A percentile compares a stretch with the other conserved stretches of the same genome.
Evolutionary conservation across 495 filamentous ascomycete genomes (phyloP).

Genomic region (Xylaria telfairii): DNA sequence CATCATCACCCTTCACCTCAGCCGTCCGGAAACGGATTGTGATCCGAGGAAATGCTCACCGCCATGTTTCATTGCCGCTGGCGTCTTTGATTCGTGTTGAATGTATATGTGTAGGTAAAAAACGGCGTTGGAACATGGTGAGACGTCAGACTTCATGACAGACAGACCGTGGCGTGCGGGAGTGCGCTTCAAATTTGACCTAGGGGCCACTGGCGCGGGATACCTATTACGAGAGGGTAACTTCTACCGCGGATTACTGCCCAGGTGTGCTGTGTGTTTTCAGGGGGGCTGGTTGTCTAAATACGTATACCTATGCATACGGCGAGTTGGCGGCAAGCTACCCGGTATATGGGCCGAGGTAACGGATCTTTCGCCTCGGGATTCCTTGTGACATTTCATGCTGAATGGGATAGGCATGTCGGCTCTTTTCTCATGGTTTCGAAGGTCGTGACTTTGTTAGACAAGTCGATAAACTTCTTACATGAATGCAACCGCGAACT

Average conservation of each 20-base stretch:
- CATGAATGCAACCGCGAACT: not conserved
- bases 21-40: not conserved
- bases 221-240: not conserved
- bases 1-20: not conserved
- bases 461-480: not conserved
- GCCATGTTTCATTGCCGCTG: not conserved
- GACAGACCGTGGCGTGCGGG: not conserved
- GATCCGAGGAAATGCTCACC: not conserved
- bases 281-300: not conserved
- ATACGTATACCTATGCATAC: too few relatives aligned
- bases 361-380: not conserved
- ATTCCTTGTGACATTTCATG: not conserved
- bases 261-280: too few relatives aligned
- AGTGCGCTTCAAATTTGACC: not conserved
- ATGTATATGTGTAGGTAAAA: too few relatives aligned
- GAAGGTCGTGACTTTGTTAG: not conserved
- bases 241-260: not conserved
- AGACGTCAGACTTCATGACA: not conserved
- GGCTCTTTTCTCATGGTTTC: not conserved
- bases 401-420: not conserved
- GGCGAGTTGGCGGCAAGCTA: not conserved
- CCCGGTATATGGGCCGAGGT: not conserved
- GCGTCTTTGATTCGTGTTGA: not conserved
- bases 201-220: not conserved
- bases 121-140: not conserved